A percentile compares a stretch with the other conserved stretches of the same genome.
phyloP scores from a whole-genome alignment of 73 alveolate species.

The Paramecium primaurelia region DNA sequence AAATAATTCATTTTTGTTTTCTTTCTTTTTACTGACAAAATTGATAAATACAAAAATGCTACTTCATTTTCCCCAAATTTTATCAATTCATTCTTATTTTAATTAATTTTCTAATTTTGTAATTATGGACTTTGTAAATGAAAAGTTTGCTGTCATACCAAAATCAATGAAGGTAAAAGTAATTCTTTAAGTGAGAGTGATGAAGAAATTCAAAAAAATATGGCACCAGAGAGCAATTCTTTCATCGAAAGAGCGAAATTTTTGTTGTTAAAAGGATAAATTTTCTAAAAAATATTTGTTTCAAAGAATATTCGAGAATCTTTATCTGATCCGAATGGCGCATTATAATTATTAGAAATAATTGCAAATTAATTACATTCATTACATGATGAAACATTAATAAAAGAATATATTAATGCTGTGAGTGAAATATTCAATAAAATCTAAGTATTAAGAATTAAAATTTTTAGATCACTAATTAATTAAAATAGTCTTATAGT shows the following conservation, averaged over 20 bases:
- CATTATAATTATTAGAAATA: neutral
- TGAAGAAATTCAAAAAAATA: neutral
- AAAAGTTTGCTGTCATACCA: neutral
- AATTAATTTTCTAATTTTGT: neutral
- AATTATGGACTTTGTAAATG: neutral
- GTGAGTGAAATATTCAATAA: neutral
- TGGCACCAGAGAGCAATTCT: neutral
- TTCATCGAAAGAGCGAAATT: neutral
- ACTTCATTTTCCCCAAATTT: neutral
- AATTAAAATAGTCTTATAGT: neutral
- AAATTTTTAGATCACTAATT: neutral
- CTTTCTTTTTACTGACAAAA: no score
- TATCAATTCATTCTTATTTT: neutral
- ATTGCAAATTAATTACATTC: neutral
- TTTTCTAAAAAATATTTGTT: neutral
- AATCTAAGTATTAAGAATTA: neutral
- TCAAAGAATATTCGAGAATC: neutral
- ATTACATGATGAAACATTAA: neutral
- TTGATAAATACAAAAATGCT: neutral
- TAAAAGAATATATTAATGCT: neutral
- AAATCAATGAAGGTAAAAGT: neutral
- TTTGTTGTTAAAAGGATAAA: neutral
- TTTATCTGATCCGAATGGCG: neutral
- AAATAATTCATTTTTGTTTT: no score
- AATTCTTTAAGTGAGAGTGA: neutral